A percentile compares a stretch with the other conserved stretches of the same genome.
phyloP scores from a whole-genome alignment of 225 moss, liverwort and hornwort genomes.

The Rhytidiadelphus loreus region DNA sequence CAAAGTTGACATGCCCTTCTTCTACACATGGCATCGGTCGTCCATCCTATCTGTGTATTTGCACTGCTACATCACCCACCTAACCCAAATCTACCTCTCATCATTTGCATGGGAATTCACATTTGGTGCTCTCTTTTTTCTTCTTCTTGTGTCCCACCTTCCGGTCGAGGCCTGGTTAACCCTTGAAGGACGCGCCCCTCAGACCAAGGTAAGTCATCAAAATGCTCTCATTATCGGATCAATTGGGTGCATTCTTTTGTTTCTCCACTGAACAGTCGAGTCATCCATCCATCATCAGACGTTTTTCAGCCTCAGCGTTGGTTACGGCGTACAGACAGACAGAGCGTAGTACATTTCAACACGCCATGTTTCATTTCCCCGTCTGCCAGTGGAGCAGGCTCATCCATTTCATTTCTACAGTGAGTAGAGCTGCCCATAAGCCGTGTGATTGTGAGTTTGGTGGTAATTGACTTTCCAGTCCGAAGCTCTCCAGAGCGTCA shows the following conservation, averaged over 20 bases:
- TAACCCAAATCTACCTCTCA: not conserved
- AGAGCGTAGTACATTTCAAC: no score
- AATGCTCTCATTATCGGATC: no score
- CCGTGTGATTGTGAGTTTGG: not conserved
- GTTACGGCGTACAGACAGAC: no score
- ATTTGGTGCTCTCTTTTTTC: not conserved
- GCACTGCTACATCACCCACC: fast-evolving
- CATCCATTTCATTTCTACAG: not conserved
- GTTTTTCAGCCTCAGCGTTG: no score
- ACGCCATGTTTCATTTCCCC: not conserved
- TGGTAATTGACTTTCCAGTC: not conserved
- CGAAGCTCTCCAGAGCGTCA: no score
- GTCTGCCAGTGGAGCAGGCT: not conserved
- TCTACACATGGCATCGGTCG: not conserved
- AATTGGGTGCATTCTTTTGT: no score
- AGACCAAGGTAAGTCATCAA: no score
- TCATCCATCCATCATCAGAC: no score
- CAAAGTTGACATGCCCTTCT: not conserved
- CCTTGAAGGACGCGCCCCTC: no score
- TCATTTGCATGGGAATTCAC: fast-evolving
- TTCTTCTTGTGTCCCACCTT: not conserved
- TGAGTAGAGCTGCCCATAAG: not conserved
- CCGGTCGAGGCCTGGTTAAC: no score
- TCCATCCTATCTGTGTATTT: not conserved
- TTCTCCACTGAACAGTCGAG: no score